Base-by-base conservation (phyloP, 2,329 filamentous ascomycete genomes). In the Fusarium tjaetaba region DNA sequence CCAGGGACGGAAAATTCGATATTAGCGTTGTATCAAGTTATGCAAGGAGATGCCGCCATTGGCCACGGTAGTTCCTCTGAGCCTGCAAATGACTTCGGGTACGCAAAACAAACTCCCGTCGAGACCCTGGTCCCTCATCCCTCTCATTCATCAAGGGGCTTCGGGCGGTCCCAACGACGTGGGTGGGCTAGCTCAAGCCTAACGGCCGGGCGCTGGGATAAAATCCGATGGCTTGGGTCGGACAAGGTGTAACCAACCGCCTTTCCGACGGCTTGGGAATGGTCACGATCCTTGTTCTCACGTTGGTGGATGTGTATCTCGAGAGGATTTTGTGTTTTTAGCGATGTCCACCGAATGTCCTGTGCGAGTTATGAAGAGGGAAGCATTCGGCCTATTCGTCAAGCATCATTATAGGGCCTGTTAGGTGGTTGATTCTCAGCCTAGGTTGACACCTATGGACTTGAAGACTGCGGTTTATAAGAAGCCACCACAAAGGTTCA, bases 201-300 rank as follows among this genome's bases (percentile, higher is more conserved):
- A 46, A 61, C 43, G 61, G 61, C 71, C 71, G 65, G 76, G 71
- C 65, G 61, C 71, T 76, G 71, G 76, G 73, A 71, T 71, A 61
- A 68, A 74, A 75, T 75, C 76, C 76, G 75, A 60, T 66, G 68
- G 75, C 71, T 65, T 78, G 76, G 76, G 70, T 76, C 70, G 61
- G 71, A 74, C 61, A 73, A 65, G 66, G 61, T 65, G 59, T 61
- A 67, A 42, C 64, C 62, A 70, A 60, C 60, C 68, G 53, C 59
- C 71, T 70, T 71, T 73, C 75, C 74, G 71, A 64, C 53, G 61
- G 56, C 57, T 69, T 76, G 76, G 74, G 70, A 69, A 72, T 67
- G 72, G 66, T 41, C 69, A 67, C 63, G 65, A 68, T 61, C 65
- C 43, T 52, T 61, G 68, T 61, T 53, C 39, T 55, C 49, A 51